phyloP scores from a whole-genome alignment of 306 rosid species.

The Citrullus colocynthis region DNA sequence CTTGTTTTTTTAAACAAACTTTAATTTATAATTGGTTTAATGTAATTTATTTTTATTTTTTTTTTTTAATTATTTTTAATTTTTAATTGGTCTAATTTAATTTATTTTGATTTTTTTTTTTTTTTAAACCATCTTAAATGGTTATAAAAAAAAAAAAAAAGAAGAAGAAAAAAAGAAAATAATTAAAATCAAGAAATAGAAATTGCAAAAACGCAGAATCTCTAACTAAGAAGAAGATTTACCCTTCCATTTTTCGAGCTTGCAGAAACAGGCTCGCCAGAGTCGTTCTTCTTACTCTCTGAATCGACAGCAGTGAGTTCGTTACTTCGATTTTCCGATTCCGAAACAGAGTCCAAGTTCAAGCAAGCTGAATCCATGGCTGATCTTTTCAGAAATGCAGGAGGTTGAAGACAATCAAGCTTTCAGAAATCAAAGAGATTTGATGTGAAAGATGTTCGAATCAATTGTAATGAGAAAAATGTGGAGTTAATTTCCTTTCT shows the following conservation, averaged over 20 bases:
- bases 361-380: conserved; percentile 52
- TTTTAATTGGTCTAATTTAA: too few relatives aligned
- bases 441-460: not conserved
- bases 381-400: not conserved
- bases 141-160: not conserved
- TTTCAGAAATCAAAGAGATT: conserved; percentile 2
- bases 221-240: not conserved
- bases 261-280: conserved; percentile 18
- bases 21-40: too few relatives aligned
- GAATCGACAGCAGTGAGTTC: conserved; percentile 15
- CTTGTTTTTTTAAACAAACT: too few relatives aligned
- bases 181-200: not conserved
- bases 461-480: not conserved
- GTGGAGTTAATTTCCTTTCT: not conserved
- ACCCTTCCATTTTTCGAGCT: conserved; percentile 59
- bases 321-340: conserved; percentile 18
- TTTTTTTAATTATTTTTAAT: too few relatives aligned
- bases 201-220: not conserved
- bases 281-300: conserved; percentile 15
- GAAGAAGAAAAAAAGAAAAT: too few relatives aligned
- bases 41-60: too few relatives aligned
- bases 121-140: too few relatives aligned
- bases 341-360: conserved; percentile 31
- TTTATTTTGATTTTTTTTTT: too few relatives aligned
- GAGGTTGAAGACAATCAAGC: not conserved